Evolutionary conservation across 768 basidiomycete genomes (phyloP).

Genomic region (Termitomyces sp.): DNA sequence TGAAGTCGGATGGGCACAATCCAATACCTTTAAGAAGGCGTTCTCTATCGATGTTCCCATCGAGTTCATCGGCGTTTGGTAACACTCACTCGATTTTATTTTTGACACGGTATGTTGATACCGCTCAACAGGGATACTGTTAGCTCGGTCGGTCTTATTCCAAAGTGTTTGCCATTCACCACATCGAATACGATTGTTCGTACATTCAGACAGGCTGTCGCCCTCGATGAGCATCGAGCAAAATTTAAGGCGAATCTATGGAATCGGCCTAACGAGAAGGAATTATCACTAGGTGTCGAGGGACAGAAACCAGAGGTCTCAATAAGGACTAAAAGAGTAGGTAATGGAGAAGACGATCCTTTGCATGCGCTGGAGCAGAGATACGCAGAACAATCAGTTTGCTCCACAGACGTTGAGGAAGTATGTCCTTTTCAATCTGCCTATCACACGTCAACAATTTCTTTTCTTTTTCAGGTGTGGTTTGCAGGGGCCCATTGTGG

Average conservation of each 20-base stretch:
- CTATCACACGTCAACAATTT: too few species aligned
- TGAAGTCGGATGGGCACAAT: conserved; percentile 20
- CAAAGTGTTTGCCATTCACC: conserved; percentile 34
- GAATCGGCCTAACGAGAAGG: conserved; percentile 24
- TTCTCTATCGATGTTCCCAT: too few species aligned
- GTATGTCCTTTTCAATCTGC: neutral
- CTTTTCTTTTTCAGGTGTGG: conserved; percentile 29
- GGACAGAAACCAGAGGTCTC: conserved; percentile 9
- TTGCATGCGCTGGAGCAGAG: conserved; percentile 20
- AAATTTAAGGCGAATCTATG: conserved; percentile 39
- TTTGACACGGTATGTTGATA: neutral
- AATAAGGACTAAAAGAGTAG: neutral
- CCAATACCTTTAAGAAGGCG: conserved; percentile 9
- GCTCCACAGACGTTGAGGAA: conserved; percentile 36
- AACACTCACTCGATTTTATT: neutral
- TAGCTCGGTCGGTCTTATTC: conserved; percentile 39
- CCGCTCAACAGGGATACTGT: conserved; percentile 42
- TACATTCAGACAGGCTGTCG: conserved; percentile 42
- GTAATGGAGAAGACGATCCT: neutral
- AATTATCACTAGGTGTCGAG: conserved; percentile 23
- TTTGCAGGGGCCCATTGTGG: conserved; percentile 37
- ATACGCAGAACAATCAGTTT: conserved; percentile 12
- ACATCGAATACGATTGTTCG: conserved; percentile 36
- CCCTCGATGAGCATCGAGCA: conserved; percentile 44
- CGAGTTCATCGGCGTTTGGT: conserved; percentile 50